Evolutionary conservation across 768 basidiomycete species (phyloP).

Genomic region (Auricularia cornea): DNA sequence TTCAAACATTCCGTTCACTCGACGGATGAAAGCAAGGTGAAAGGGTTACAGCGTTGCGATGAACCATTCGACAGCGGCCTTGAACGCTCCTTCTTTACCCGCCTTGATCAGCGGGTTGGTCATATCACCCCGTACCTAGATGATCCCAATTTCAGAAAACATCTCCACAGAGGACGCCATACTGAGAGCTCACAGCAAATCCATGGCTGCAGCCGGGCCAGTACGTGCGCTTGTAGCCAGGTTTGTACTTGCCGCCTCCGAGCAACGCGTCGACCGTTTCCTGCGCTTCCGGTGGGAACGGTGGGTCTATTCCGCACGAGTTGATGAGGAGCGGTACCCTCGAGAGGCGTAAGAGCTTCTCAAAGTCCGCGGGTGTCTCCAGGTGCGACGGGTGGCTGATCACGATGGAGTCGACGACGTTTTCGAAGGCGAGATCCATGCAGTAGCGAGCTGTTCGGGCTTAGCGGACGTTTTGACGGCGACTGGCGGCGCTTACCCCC

Average conservation of each 20-base stretch:
- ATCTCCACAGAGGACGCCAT: not conserved
- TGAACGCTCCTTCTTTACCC: slow-evolving; percentile 11
- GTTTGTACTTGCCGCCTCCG: slow-evolving; percentile 13
- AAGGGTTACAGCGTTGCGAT: slow-evolving; percentile 3
- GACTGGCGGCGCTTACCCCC: not conserved
- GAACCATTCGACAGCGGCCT: slow-evolving; percentile 14
- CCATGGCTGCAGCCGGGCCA: slow-evolving; percentile 17
- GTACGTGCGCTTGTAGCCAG: slow-evolving; percentile 10
- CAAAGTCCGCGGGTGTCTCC: slow-evolving; percentile 4
- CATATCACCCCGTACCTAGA: slow-evolving; percentile 11
- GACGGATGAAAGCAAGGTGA: no score
- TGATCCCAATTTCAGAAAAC: not conserved
- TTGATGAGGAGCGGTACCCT: slow-evolving; percentile 60
- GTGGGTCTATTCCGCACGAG: slow-evolving; percentile 31
- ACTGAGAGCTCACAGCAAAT: slow-evolving; percentile 13
- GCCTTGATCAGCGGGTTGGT: slow-evolving; percentile 12
- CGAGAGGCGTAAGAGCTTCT: slow-evolving; percentile 16
- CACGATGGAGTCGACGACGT: slow-evolving; percentile 4
- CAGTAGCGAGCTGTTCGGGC: slow-evolving; percentile 2
- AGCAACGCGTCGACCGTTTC: slow-evolving; percentile 12
- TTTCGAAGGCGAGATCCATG: slow-evolving; percentile 8
- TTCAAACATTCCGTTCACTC: no score
- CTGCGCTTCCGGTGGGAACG: slow-evolving; percentile 12
- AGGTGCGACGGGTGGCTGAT: slow-evolving; percentile 7
- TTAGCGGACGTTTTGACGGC: not conserved